Percentiles rank a stretch among this genome's conserved stretches.
Evolutionary conservation across 2,329 filamentous ascomycete genomes (phyloP).

Genomic region (Sporothrix luriei): DNA sequence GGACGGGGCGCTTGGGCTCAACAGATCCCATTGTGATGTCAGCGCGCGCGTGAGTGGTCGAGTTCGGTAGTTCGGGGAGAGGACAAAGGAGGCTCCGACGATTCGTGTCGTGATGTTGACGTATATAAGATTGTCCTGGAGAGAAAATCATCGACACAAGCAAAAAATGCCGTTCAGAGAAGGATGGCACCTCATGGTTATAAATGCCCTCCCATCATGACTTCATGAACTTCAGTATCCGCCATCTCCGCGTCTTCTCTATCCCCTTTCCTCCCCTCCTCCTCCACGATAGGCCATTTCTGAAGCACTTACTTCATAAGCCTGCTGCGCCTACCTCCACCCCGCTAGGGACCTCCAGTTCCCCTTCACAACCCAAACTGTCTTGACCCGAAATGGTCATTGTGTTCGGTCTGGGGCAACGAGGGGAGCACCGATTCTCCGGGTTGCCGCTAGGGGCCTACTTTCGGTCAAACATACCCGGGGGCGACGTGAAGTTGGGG

Average conservation of each 20-base stretch:
- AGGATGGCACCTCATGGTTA: not conserved
- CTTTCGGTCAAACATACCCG: conserved; percentile 27
- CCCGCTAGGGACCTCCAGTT: conserved; percentile 11
- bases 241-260: conserved; percentile 19
- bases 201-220: conserved; percentile 14
- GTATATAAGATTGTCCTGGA: not conserved
- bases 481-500: conserved; percentile 18
- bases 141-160: not conserved
- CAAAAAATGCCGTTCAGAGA: not conserved
- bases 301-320: not conserved
- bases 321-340: not conserved
- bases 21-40: conserved; percentile 28
- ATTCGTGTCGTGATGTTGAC: not conserved
- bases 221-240: not conserved
- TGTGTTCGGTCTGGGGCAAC: not conserved
- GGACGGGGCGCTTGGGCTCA: conserved; percentile 44
- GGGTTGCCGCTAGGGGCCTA: conserved; percentile 5
- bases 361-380: conserved; percentile 16
- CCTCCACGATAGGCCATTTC: not conserved
- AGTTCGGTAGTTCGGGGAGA: not conserved
- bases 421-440: conserved; percentile 19
- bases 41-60: not conserved
- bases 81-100: not conserved
- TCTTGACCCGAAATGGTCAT: not conserved
- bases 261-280: not conserved